Evolutionary conservation across 2,329 filamentous ascomycete genomes (phyloP).

Genomic region (Fusarium mangiferae): DNA sequence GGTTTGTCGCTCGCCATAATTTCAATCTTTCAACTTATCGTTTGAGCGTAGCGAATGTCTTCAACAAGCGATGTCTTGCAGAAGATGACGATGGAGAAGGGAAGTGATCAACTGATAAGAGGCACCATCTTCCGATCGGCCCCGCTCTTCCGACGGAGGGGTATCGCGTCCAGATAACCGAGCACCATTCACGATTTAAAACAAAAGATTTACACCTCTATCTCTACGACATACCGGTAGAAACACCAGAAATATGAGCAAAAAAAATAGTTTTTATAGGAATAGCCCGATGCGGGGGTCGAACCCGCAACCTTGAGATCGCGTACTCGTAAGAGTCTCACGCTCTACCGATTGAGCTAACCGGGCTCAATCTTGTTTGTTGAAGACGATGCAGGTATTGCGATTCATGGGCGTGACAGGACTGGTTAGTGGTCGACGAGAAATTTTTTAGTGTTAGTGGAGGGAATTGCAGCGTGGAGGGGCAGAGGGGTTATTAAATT

Average conservation of each 20-base stretch:
- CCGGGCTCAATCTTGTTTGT: constrained; percentile 40
- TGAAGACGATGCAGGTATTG: neutral
- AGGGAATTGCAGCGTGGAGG: neutral
- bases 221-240: neutral
- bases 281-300: constrained; percentile 56
- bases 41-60: neutral
- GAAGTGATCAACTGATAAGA: constrained; percentile 10
- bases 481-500: constrained; percentile 14
- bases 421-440: neutral
- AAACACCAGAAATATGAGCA: neutral
- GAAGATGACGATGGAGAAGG: neutral
- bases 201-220: neutral
- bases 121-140: constrained; percentile 1
- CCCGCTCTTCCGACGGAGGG: constrained; percentile 17
- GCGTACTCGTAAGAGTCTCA: constrained; percentile 68
- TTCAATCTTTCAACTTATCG: fast-evolving
- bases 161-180: neutral
- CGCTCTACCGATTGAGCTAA: constrained; percentile 64
- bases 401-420: neutral
- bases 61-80: neutral
- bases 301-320: constrained; percentile 68
- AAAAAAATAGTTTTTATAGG: constrained; percentile 12
- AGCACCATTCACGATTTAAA: neutral
- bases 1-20: constrained; percentile 8
- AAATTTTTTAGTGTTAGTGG: neutral